Percentiles rank a stretch among this genome's conserved stretches.
Conservation (phyloP, 2,329 filamentous ascomycete species). For the Exserohilum turcica region DNA sequence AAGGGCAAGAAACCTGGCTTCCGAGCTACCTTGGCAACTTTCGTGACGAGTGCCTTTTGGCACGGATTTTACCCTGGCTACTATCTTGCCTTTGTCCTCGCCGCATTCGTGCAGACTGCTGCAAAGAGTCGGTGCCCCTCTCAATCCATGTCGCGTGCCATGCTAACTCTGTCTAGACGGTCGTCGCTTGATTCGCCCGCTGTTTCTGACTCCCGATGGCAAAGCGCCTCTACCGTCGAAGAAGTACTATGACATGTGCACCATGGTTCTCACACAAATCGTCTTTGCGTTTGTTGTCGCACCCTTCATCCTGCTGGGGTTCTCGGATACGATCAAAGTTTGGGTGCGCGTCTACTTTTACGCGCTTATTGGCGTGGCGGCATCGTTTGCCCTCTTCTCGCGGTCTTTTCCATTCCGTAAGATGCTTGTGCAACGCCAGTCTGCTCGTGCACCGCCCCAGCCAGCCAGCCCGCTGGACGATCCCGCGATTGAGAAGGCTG, state of each 20-base stretch:
- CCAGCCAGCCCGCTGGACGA: constrained; percentile 29
- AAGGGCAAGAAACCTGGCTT: constrained; percentile 96
- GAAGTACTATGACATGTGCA: constrained; percentile 81
- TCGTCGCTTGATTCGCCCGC: constrained; percentile 85
- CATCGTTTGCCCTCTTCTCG: constrained; percentile 75
- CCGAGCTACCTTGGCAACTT: constrained; percentile 89
- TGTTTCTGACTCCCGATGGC: constrained; percentile 83
- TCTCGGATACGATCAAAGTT: constrained; percentile 71
- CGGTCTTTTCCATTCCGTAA: constrained; percentile 70
- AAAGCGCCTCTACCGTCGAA: constrained; percentile 64
- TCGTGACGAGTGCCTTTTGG: constrained; percentile 94
- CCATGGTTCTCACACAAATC: constrained; percentile 77
- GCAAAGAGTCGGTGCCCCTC: constrained; percentile 78
- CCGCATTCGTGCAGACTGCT: constrained; percentile 87
- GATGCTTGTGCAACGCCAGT: constrained; percentile 46
- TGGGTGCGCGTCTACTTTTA: constrained; percentile 94
- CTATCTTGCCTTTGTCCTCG: constrained; percentile 87
- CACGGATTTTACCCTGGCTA: constrained; percentile 98
- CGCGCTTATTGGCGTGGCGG: constrained; percentile 68
- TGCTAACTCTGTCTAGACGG: constrained; percentile 64
- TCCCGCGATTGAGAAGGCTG: constrained; percentile 36
- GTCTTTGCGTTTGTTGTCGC: constrained; percentile 80
- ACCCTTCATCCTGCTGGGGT: constrained; percentile 82
- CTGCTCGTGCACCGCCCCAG: constrained; percentile 26
- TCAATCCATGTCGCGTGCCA: not conserved